A percentile compares a stretch with the other conserved stretches of the same genome.
phyloP scores from a whole-genome alignment of 2,329 filamentous ascomycete genomes.

The Stachybotrys chartarum region DNA sequence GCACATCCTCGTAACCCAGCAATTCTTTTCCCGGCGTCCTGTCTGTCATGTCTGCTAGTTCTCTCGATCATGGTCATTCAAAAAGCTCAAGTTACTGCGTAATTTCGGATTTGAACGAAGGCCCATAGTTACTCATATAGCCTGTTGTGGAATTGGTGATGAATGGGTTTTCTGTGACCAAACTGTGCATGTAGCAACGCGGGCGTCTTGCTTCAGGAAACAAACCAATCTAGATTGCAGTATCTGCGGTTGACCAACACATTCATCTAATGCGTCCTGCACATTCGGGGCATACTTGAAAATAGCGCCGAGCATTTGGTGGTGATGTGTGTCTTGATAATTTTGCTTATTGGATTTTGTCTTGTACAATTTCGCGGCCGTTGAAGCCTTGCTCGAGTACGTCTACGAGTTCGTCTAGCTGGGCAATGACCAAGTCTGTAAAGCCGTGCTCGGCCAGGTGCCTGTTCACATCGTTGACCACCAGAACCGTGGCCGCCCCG shows the following conservation, averaged over 20 bases:
- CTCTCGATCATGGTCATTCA: neutral
- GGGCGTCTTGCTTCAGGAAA: constrained; percentile 10
- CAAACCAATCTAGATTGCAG: constrained; percentile 14
- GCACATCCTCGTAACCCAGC: no score
- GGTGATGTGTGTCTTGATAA: no score
- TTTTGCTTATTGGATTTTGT: neutral
- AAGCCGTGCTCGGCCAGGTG: constrained; percentile 63
- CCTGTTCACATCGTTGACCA: constrained; percentile 75
- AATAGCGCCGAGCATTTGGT: no score
- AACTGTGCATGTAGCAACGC: constrained; percentile 13
- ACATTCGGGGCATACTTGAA: no score
- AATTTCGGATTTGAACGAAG: neutral
- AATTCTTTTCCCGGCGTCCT: neutral
- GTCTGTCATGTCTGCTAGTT: neutral
- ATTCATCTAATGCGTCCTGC: no score
- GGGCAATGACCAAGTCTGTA: constrained; percentile 66
- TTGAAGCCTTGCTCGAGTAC: constrained; percentile 71
- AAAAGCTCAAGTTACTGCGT: neutral
- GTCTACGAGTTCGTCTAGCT: constrained; percentile 68
- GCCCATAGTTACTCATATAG: neutral
- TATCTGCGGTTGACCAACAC: constrained; percentile 8
- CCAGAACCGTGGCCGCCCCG: constrained; percentile 82
- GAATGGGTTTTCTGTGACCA: constrained; percentile 8
- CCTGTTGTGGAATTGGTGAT: neutral
- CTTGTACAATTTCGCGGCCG: constrained; percentile 29